phyloP scores from a whole-genome alignment of 2,329 filamentous ascomycete genomes.

The Pezicula radicicola region DNA sequence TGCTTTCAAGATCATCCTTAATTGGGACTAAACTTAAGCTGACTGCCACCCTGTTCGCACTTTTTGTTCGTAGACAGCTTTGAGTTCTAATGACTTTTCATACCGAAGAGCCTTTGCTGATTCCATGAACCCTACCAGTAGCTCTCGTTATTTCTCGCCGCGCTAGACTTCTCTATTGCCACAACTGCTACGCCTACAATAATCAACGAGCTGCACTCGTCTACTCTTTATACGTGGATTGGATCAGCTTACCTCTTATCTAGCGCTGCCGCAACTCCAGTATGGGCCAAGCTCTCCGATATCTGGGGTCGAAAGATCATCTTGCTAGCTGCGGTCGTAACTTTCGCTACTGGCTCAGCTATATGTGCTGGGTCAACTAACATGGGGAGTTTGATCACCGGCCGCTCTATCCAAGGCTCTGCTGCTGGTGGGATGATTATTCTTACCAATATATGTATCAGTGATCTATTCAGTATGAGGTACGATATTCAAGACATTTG shows the following conservation, averaged over 20 bases:
- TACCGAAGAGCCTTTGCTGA: neutral
- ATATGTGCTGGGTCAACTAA: conserved; percentile 55
- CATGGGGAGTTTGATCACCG: conserved; percentile 59
- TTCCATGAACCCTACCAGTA: conserved; percentile 30
- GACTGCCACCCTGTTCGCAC: neutral
- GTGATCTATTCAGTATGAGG: conserved; percentile 70
- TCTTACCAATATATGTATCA: conserved; percentile 54
- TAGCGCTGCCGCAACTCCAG: conserved; percentile 53
- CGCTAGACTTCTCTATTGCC: conserved; percentile 30
- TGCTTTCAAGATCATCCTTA: neutral
- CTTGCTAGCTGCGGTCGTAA: conserved; percentile 53
- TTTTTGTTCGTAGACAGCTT: neutral
- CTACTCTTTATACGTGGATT: conserved; percentile 48
- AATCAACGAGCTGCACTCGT: conserved; percentile 35
- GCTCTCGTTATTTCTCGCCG: conserved; percentile 15
- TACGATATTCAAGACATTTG: conserved; percentile 29
- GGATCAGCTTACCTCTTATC: conserved; percentile 40
- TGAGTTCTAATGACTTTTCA: neutral
- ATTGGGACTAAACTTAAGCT: neutral
- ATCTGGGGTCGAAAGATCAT: conserved; percentile 65
- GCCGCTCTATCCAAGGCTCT: conserved; percentile 58
- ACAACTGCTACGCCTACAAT: conserved; percentile 34
- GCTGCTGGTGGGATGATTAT: conserved; percentile 61
- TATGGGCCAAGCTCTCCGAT: conserved; percentile 60
- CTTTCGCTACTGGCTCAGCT: conserved; percentile 61